Base-by-base conservation (phyloP, 352 stramenopile genomes). In the Globisporangium radiosum region DNA sequence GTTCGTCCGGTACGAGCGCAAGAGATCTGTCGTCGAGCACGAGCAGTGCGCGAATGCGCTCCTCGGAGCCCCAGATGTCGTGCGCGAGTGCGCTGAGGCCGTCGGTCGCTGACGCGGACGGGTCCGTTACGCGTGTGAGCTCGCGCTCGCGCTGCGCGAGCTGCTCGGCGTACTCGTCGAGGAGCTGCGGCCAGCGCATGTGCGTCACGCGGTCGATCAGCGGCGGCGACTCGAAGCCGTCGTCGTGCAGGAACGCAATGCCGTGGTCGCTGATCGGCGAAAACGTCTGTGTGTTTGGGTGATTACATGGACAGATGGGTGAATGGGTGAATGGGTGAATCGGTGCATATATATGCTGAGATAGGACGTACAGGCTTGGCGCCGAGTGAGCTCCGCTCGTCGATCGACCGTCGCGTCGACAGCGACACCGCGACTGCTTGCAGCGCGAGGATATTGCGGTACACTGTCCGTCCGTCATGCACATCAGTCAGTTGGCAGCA, bases 1-100 rank as follows among this genome's bases (percentile, higher is more conserved):
- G 59, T 4, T 85, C 70, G 5, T 86, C 70, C 0, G 85, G 84
- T 1, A 95, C 81, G 39, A 66, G 37, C 8, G 70, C 71, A 40
- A 72, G 81, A 14, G 78, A 72, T 19, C 62, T 65, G 52, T 93
- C 81, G 5, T 92, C 80, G 2, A 70, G 72, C 33, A 91, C 57
- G 2, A 92, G 65, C 48, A 88, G 64, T 13, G 76, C 76, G 40
- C 83, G 81, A 66, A 95, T 87, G 15, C 74, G 78, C 61, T 95
- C 85, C 69, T 95, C 85, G 0, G 81, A 91, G 10, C 72, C 66
- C 83, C 83, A 95, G 61, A 92, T 84, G 13, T 86, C 76, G 47
- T 93, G 77, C 5, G 81, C 78, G 0, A 92, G 69, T 38, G 83
- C 75, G 0, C 80, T 83, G 25, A 90, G 52, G 4, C 81, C 83